Evolutionary conservation across 2,329 filamentous ascomycete genomes (phyloP), one percentile per base, ranked within the genome.

Genomic region (Pseudocercospora eumusae): DNA sequence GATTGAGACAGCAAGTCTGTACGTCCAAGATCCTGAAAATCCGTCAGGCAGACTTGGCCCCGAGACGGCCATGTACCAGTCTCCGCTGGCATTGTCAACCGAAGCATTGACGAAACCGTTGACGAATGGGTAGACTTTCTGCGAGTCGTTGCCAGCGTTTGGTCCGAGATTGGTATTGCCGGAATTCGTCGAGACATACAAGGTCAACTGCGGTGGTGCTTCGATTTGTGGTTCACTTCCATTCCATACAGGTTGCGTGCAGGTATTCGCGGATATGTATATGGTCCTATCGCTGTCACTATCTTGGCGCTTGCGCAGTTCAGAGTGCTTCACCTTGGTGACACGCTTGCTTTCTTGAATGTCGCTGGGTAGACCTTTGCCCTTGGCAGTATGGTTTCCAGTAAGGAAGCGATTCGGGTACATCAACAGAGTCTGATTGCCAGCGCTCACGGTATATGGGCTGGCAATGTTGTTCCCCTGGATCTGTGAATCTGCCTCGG

Each of bases 211-310:
- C 1, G 90, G 88, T 1, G 79, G 74, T 13, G 68, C 69, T 10
- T 68, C 71, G 13, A 77, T 75, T 56, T 77, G 80, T 23, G 79
- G 78, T 10, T 79, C 77, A 1, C 79, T 79, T 8, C 77, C 78
- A 44, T 83, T 84, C 44, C 82, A 80, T 20, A 77, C 74, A 11
- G 93, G 95, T 70, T 96, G 92, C 25, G 85, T 76, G 75, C 95
- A 99, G 0, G 91, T 93, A 68, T 92, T 98, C 47, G 92, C 86
- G 1, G 92, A 92, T 58, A 99, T 83, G 75, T 89, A 97, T 2
- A 98, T 80, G 1, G 78, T 84, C 45, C 76, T 80, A 11, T 61
- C 62, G 60, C 64, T 68, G 56, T 66, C 63, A 23, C 63, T 60
- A 23, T 60, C 59, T 27, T 67, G 62, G 4, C 72, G 64, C 57